phyloP scores from a whole-genome alignment of 192 early-diverging fungal genomes.

The Entomortierella lignicola region DNA sequence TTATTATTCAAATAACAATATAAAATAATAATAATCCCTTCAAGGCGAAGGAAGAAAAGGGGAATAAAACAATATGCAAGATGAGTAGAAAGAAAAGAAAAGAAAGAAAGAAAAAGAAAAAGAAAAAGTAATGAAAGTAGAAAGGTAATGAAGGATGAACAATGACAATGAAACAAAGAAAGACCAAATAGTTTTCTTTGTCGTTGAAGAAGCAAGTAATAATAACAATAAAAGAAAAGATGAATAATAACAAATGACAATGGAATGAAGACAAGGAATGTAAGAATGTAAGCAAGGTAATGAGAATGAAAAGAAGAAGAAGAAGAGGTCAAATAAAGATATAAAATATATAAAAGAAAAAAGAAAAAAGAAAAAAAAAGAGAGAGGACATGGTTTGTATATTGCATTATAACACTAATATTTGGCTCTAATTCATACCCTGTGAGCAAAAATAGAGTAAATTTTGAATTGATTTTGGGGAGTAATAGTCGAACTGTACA shows the following conservation, averaged over 20 bases:
- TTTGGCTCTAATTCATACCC: no score
- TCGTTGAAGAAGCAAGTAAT: not conserved
- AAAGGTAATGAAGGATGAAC: not conserved
- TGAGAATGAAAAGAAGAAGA: not conserved
- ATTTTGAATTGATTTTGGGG: no score
- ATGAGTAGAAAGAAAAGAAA: not conserved
- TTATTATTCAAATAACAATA: no score
- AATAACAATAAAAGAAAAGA: constrained; percentile 5
- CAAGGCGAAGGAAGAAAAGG: no score
- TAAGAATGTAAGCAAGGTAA: not conserved
- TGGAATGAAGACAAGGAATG: not conserved
- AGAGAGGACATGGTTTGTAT: not conserved
- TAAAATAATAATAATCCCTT: no score
- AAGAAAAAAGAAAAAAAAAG: not conserved
- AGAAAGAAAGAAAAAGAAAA: not conserved
- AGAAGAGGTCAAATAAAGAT: not conserved
- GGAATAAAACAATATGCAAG: not conserved
- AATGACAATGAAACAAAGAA: not conserved
- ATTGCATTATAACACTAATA: no score
- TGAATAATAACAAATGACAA: not conserved
- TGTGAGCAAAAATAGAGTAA: no score
- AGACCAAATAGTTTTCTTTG: no score
- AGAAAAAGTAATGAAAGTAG: not conserved
- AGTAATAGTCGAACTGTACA: no score
- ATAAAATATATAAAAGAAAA: not conserved